A percentile compares a stretch with the other conserved stretches of the same genome.
Conservation (phyloP, 768 basidiomycete species). For the Rhodosporidiobolus odoratus region DNA sequence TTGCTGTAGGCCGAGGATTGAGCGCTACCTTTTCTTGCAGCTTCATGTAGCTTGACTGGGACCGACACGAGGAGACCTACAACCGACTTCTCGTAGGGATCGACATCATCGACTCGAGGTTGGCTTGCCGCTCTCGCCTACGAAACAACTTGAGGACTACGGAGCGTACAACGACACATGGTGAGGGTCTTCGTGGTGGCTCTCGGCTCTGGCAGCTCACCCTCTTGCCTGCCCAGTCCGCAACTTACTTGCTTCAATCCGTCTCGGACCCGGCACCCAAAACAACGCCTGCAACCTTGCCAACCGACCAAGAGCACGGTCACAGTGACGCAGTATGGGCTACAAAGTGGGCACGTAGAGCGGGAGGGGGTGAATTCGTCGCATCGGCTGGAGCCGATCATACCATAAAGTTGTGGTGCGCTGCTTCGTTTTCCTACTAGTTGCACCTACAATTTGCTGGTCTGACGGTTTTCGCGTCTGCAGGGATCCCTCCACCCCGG, state of each 20-base stretch:
- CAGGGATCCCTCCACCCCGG: conserved; percentile 15
- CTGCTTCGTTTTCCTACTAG: background rate
- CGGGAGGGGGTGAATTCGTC: conserved; percentile 21
- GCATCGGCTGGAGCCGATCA: conserved; percentile 25
- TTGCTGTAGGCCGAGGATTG: no score
- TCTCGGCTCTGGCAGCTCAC: no score
- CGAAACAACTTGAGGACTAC: no score
- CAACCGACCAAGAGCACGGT: background rate
- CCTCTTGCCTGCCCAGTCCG: background rate
- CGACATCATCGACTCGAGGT: no score
- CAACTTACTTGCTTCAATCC: background rate
- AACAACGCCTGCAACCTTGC: background rate
- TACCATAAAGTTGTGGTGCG: conserved; percentile 31
- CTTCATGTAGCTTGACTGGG: no score
- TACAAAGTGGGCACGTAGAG: background rate
- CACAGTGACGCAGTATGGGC: conserved; percentile 34
- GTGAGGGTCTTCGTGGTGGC: no score
- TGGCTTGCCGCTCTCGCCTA: no score
- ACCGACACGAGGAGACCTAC: no score
- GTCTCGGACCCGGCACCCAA: background rate
- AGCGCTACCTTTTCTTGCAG: no score
- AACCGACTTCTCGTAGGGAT: no score
- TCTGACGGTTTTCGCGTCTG: no score
- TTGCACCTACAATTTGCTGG: background rate
- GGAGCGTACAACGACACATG: no score